These are phyloP conservation scores for Lactarius trivialis DNA, from an alignment of 768 basidiomycete genomes.

Conservation along the genomic window DNA sequence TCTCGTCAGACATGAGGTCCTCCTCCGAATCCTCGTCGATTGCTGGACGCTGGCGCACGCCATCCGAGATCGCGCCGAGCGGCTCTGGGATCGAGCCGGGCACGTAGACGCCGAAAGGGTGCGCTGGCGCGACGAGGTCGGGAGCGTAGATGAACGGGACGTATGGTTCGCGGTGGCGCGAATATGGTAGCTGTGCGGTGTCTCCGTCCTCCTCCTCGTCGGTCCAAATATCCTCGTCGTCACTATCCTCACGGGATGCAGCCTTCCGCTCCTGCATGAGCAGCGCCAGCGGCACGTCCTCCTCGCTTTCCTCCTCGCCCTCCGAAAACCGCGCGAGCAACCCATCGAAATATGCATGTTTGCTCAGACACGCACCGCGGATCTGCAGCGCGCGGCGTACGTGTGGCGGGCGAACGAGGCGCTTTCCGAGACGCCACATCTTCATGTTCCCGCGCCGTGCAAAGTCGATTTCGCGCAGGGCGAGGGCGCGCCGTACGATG, in stretches of 20 bases:
- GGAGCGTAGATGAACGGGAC: conserved; percentile 35
- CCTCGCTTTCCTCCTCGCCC: conserved; percentile 16
- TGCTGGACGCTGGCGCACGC: conserved; percentile 13
- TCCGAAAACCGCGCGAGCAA: conserved; percentile 25
- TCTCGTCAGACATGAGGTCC: conserved; percentile 28
- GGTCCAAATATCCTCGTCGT: conserved; percentile 6
- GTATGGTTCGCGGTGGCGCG: conserved; percentile 31
- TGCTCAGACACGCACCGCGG: conserved; percentile 33
- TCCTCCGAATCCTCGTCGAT: background rate
- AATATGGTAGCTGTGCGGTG: conserved; percentile 6
- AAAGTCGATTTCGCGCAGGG: conserved; percentile 52
- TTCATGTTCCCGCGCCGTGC: conserved; percentile 51
- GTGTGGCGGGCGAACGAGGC: conserved; percentile 31
- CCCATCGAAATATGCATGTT: conserved; percentile 37
- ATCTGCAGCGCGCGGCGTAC: conserved; percentile 46
- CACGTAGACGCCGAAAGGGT: conserved; percentile 27
- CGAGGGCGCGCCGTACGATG: conserved; percentile 44
- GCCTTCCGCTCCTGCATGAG: conserved; percentile 10
- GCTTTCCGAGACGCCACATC: conserved; percentile 46
- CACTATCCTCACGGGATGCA: background rate
- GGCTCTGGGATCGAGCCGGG: conserved; percentile 4
- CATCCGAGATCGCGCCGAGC: background rate
- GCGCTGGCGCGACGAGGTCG: conserved; percentile 17
- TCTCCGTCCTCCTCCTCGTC: conserved; percentile 12
- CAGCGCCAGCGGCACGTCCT: conserved; percentile 12